Evolutionary conservation across 352 stramenopile genomes (phyloP), one percentile per base, ranked within the genome.

Genomic region (Globisporangium paddicum): DNA sequence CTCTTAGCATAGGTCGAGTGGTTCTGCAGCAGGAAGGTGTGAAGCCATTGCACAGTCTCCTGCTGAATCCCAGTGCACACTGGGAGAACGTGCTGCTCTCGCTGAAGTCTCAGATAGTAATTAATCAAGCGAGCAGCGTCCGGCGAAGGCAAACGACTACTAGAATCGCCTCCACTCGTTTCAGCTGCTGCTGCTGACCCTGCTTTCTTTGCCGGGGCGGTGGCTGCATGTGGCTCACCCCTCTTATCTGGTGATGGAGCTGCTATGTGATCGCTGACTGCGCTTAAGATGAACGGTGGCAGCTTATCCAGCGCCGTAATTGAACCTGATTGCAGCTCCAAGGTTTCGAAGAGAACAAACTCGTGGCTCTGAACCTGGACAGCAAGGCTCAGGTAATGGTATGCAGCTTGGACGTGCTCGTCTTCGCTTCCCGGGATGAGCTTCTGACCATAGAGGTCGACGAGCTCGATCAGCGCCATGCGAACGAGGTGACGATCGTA

Each of bases 331-430:
- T 92, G 80, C 16, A 92, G 67, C 53, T 92, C 75, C 47, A 86
- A 42, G 8, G 74, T 81, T 26, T 90, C 68, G 34, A 89, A 87
- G 5, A 93, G 56, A n/a, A 67, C 56, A 0, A 35, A 60, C 21
- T 85, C 67, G 19, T 86, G 72, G 23, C 65, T 69, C 30, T 70
- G 63, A 3, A 89, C 69, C 26, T 65, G 53, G 1, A 82, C 34
- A 0, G 73, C 81, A 18, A 90, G 53, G 37, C 67, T 74, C 28
- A 93, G 59, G 61, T 86, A 91, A 61, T 91, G 81, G 45, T 87
- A 89, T 30, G 79, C 81, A 19, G 76, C 80, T 64, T 90, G 79
- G 19, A 87, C 63, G 42, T 90, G 79, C 16, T 74, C 61, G 13
- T 86, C 65, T 62, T 89, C 73, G 26, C 71, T 63, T 6, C 44